Conservation (phyloP, 805 yeast genomes). For the Zygoascus tannicola region DNA sequence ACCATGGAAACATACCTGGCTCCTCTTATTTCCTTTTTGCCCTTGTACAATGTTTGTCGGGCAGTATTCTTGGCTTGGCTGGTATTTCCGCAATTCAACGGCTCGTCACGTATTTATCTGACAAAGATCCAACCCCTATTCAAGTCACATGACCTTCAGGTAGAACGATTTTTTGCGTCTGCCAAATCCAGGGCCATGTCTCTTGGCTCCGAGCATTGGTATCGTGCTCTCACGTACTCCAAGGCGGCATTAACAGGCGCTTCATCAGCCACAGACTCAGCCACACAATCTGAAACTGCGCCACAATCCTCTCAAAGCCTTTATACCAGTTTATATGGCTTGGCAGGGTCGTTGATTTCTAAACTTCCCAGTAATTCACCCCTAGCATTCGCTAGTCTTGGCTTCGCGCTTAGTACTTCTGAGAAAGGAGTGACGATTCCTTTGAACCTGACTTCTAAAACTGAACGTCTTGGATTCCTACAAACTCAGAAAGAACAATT, state of each 20-base stretch:
- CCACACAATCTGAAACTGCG: neutral
- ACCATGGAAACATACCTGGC: constrained; percentile 35
- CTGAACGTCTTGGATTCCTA: constrained; percentile 13
- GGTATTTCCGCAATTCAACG: constrained; percentile 42
- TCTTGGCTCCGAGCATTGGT: constrained; percentile 15
- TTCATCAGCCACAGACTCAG: constrained; percentile 15
- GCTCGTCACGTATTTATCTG: constrained; percentile 36
- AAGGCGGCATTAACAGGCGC: constrained; percentile 7
- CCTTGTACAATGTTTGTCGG: constrained; percentile 44
- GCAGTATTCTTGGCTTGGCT: constrained; percentile 51
- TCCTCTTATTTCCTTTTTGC: constrained; percentile 40
- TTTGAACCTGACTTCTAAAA: constrained; percentile 10
- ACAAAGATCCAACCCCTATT: constrained; percentile 34
- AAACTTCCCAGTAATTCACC: neutral
- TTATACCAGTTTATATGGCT: neutral
- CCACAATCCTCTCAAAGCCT: neutral
- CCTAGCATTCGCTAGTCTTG: neutral
- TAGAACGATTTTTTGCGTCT: constrained; percentile 26
- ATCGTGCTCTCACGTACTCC: constrained; percentile 1
- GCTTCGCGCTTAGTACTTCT: neutral
- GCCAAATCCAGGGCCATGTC: constrained; percentile 13
- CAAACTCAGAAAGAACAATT: constrained; percentile 15
- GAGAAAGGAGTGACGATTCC: constrained; percentile 10
- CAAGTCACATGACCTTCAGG: constrained; percentile 26
- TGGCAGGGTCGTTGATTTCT: neutral